Percentiles rank a stretch among this genome's conserved stretches.
Conservation (phyloP, 352 stramenopile genomes). For the Nothophytophthora sp. region DNA sequence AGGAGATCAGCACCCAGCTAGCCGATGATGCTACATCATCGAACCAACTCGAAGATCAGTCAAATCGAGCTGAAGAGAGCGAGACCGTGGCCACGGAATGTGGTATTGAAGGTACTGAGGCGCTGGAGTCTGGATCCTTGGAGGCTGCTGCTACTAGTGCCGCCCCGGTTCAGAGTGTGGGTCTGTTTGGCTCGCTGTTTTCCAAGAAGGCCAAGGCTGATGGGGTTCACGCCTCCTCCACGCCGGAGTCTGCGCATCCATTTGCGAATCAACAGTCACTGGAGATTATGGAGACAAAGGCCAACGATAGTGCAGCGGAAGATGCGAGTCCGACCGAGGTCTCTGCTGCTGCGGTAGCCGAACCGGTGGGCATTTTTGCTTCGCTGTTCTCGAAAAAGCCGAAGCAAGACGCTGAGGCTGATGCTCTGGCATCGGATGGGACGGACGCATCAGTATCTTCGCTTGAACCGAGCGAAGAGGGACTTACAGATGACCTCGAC, state of each 20-base stretch:
- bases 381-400: constrained; percentile 29
- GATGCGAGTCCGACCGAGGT: neutral
- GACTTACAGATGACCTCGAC: constrained; percentile 8
- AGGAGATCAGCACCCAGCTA: constrained; percentile 8
- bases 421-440: constrained; percentile 6
- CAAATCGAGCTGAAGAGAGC: neutral
- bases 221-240: neutral
- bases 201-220: constrained; percentile 14
- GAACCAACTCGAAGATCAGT: neutral
- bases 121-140: neutral
- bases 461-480: constrained; percentile 19
- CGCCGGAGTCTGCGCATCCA: neutral
- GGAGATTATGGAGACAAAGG: constrained; percentile 1
- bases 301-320: constrained; percentile 4
- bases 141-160: constrained; percentile 1
- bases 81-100: neutral
- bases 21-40: neutral
- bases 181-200: constrained; percentile 24
- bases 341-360: neutral
- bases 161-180: constrained; percentile 5
- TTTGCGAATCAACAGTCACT: neutral
- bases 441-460: constrained; percentile 12
- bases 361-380: constrained; percentile 22
- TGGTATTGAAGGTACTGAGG: neutral
- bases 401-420: constrained; percentile 5